These are phyloP conservation scores for Metarhizium sp. DNA, from an alignment of 2,329 filamentous ascomycete species.

Conservation along the genomic window DNA sequence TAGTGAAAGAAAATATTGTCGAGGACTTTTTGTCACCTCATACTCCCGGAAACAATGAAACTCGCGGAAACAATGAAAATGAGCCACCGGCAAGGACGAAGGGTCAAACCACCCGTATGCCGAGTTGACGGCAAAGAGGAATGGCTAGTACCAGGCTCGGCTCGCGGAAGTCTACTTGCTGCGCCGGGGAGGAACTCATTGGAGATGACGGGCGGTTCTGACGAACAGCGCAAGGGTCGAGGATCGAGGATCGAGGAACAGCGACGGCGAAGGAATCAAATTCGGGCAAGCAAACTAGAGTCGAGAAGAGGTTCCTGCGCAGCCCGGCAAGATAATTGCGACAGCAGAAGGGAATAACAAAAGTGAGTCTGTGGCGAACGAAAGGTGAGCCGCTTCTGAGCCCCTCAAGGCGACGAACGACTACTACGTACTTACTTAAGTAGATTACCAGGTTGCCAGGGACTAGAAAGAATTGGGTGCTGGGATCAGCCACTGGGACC, in stretches of 20 bases:
- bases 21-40: constrained; percentile 20
- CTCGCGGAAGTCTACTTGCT: constrained; percentile 25
- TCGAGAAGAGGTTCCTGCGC: neutral
- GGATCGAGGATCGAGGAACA: neutral
- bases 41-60: constrained; percentile 22
- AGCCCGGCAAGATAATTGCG: neutral
- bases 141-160: constrained; percentile 23
- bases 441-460: neutral
- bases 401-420: constrained; percentile 10
- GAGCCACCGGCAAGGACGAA: constrained; percentile 7
- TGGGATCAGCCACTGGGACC: no score
- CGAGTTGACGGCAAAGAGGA: constrained; percentile 14
- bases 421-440: neutral
- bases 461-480: no score
- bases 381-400: constrained; percentile 11
- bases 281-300: neutral
- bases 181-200: constrained; percentile 27
- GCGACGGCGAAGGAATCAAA: neutral
- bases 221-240: constrained; percentile 7
- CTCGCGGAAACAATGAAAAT: constrained; percentile 20
- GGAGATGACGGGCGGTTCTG: constrained; percentile 15
- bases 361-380: constrained; percentile 6
- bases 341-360: neutral
- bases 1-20: constrained; percentile 8
- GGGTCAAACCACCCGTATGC: constrained; percentile 25